A percentile compares a stretch with the other conserved stretches of the same genome.
phyloP scores from a whole-genome alignment of 805 yeast species.

The Ascoidea rubescens region DNA sequence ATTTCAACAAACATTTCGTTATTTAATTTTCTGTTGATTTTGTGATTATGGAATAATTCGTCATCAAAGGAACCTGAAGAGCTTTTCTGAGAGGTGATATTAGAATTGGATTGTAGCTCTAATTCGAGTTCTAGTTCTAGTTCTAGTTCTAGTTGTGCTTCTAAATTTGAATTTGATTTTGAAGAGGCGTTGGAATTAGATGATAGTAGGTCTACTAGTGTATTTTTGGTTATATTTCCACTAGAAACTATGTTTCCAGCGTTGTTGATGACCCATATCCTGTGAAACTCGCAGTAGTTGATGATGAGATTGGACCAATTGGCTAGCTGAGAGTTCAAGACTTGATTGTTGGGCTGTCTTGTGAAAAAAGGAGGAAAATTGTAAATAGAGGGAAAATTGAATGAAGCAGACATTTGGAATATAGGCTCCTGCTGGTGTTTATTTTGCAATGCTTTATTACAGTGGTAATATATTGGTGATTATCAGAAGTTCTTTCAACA shows the following conservation, averaged over 20 bases:
- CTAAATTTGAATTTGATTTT: not conserved
- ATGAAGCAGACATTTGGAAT: too few species aligned
- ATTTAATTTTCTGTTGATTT: slow-evolving; percentile 18
- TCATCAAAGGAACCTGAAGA: too few species aligned
- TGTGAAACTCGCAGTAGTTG: slow-evolving; percentile 40
- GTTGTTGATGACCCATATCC: slow-evolving; percentile 38
- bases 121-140: slow-evolving; percentile 15
- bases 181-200: slow-evolving; percentile 5
- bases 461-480: too few species aligned
- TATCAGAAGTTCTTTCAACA: too few species aligned
- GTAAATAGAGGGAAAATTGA: slow-evolving; percentile 37
- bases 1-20: slow-evolving; percentile 20
- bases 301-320: slow-evolving; percentile 63
- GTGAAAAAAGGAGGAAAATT: slow-evolving; percentile 89
- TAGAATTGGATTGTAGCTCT: slow-evolving; percentile 16
- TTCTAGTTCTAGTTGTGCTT: slow-evolving; percentile 17
- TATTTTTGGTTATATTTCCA: slow-evolving; percentile 10
- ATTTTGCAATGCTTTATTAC: too few species aligned
- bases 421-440: too few species aligned
- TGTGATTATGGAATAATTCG: slow-evolving; percentile 3
- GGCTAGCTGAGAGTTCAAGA: slow-evolving; percentile 62
- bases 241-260: slow-evolving; percentile 19
- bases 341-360: slow-evolving; percentile 69
- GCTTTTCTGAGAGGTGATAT: slow-evolving; percentile 7
- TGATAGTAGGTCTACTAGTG: slow-evolving; percentile 11